Base-by-base conservation (phyloP, 2,329 filamentous ascomycete species). In the Aspergillus oerlinghausenensis region DNA sequence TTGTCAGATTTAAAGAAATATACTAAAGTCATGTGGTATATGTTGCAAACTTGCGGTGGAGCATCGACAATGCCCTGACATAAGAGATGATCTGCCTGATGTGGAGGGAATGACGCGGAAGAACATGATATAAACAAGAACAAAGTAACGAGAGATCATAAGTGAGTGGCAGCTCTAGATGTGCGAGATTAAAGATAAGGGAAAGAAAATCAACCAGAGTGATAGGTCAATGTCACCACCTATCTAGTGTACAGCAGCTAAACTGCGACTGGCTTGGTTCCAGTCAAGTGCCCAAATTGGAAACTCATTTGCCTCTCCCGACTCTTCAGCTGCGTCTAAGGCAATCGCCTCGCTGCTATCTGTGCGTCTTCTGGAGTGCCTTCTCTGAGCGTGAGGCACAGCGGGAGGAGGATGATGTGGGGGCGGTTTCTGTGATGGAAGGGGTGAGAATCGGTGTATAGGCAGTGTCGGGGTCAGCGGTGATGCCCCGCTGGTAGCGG, bases 251-350 rank as follows among this genome's bases (percentile, higher is more conserved):
- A 73, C 73, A 48, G 74, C 61, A 42, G 71, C 68, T 52, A 76
- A 51, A 43, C 65, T 70, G 32, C 62, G 61, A 42, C 60, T 60
- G 26, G 83, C 75, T 77, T 80, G 59, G 70, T 72, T 66, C 72
- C 74, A 69, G 47, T 73, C 65, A 55, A 72, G 60, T 49, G 73
- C 65, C 75, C 75, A 77, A 26, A 76, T 65, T 4, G 75, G 73
- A 54, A 80, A 75, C 4, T 79, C 79, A 10, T 81, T 65, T 51
- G 85, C 83, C 78, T 84, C 83, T 47, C 75, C 78, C 60, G 81
- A 80, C 29, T 79, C 78, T 3, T 78, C 75, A 1, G 74, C 72
- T 23, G 75, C 68, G 51, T 74, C 75, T 48, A 77, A 67, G 51
- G 75, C 72, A 50, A 81, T 79, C 55, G 77, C 77, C 63, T 79